Conservation (phyloP, 2,329 filamentous ascomycete genomes). For the Thermothelomyces thermophilus region DNA sequence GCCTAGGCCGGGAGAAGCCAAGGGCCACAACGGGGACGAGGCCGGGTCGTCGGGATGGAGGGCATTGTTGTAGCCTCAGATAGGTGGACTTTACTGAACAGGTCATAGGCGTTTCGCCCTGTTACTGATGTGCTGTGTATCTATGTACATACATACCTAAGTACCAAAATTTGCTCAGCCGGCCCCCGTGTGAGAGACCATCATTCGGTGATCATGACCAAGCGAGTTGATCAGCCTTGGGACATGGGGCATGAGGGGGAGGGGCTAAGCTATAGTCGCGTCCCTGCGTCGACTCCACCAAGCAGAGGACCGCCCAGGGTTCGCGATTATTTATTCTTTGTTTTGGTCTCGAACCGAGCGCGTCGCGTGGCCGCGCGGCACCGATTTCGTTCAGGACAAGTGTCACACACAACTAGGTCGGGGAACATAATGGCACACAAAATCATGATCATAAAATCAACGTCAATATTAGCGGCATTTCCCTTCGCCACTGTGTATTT, state of each 20-base stretch:
- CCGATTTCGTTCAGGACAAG: background rate
- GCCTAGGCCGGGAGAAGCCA: conserved; percentile 13
- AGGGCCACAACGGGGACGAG: conserved; percentile 11
- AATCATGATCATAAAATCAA: conserved; percentile 21
- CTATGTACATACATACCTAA: too few species aligned
- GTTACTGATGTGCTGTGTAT: too few species aligned
- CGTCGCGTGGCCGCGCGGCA: background rate
- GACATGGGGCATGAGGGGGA: too few species aligned
- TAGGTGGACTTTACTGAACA: too few species aligned
- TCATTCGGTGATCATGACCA: too few species aligned
- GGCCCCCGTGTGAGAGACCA: too few species aligned
- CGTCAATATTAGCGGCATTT: conserved; percentile 22
- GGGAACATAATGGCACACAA: background rate
- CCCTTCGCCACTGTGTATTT: conserved; percentile 32
- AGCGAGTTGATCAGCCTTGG: too few species aligned
- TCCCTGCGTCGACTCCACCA: background rate
- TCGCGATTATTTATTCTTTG: background rate
- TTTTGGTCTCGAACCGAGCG: conserved; percentile 1
- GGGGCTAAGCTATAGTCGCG: too few species aligned
- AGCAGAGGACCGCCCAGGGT: background rate
- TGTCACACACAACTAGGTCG: background rate
- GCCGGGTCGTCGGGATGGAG: conserved; percentile 25
- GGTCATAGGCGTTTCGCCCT: too few species aligned
- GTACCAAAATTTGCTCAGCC: too few species aligned
- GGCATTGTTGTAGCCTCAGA: conserved; percentile 21